Percentiles rank a stretch among this genome's conserved stretches.
Evolutionary conservation across 305 asterid species (phyloP).

Genomic region (Fraxinus velutina): DNA sequence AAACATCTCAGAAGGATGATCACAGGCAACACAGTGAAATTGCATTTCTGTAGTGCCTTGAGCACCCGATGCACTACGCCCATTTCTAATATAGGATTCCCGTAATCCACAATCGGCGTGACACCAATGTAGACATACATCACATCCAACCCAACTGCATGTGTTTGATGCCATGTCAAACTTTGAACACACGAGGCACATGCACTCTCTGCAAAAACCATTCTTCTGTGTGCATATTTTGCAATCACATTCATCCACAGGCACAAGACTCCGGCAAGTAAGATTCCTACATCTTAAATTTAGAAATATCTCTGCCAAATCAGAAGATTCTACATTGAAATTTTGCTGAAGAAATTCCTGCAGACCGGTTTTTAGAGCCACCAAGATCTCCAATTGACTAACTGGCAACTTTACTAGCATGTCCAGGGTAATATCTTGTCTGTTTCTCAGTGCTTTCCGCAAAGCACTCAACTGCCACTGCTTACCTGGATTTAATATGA

Average conservation of each 20-base stretch:
- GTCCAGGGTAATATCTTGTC: conserved; percentile 64
- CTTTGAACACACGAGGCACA: conserved; percentile 91
- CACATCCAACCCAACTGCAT: conserved; percentile 98
- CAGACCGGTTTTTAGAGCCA: conserved; percentile 75
- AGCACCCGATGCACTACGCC: conserved; percentile 60
- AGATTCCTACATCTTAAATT: conserved; percentile 74
- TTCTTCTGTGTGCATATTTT: conserved; percentile 61
- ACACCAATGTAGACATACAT: conserved; percentile 94
- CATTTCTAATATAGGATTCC: conserved; percentile 73
- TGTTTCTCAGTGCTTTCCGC: conserved; percentile 66
- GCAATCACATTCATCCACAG: conserved; percentile 95
- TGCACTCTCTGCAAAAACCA: conserved; percentile 93
- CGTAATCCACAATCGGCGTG: conserved; percentile 87
- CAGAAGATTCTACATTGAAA: conserved; percentile 50
- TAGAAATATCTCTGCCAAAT: conserved; percentile 71
- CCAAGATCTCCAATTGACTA: conserved; percentile 72
- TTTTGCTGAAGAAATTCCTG: conserved; percentile 57
- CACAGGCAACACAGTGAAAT: conserved; percentile 92
- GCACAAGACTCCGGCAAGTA: conserved; percentile 66
- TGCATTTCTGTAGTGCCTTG: conserved; percentile 77
- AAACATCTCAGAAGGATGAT: conserved; percentile 94
- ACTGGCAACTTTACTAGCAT: conserved; percentile 58
- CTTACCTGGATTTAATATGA: conserved; percentile 58
- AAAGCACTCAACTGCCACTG: conserved; percentile 73
- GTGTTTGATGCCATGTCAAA: conserved; percentile 89